Conservation (phyloP, 306 rosid species). For the Quillaja saponaria region DNA sequence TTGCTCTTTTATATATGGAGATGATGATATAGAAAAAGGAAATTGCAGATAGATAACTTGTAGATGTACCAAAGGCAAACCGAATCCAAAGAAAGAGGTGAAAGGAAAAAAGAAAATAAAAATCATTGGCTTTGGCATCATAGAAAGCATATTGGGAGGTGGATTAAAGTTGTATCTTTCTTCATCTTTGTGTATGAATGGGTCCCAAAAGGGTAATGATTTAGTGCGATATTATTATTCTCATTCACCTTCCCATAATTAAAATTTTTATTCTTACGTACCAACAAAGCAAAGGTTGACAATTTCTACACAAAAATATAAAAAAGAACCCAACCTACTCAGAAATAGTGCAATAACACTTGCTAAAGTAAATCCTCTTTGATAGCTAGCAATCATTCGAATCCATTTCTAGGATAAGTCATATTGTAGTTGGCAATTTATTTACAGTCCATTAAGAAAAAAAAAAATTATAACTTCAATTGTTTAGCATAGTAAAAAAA, state of each 20-base stretch:
- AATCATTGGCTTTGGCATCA: conserved; percentile 27
- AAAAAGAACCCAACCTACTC: no score
- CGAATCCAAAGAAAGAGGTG: conserved; percentile 58
- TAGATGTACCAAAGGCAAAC: conserved; percentile 44
- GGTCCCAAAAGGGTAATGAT: conserved; percentile 37
- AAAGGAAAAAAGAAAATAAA: conserved; percentile 3
- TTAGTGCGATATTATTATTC: conserved; percentile 24
- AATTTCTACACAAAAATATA: conserved; percentile 20
- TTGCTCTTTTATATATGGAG: no score
- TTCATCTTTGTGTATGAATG: conserved; percentile 36
- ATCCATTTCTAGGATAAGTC: no score
- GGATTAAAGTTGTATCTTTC: conserved; percentile 56
- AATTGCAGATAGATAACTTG: conserved; percentile 29
- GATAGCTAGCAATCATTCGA: no score
- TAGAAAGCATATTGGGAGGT: conserved; percentile 27
- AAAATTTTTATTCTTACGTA: conserved; percentile 52
- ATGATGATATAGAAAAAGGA: not conserved
- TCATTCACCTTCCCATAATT: not conserved
- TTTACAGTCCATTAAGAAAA: no score
- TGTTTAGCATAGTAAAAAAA: no score
- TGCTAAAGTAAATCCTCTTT: no score
- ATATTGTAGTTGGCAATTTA: no score
- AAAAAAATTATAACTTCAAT: no score
- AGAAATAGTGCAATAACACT: no score
- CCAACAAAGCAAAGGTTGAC: conserved; percentile 56